A percentile compares a stretch with the other conserved stretches of the same genome.
phyloP scores from a whole-genome alignment of 1,284 basidiomycete genomes.

The Tranzscheliella williamsii region DNA sequence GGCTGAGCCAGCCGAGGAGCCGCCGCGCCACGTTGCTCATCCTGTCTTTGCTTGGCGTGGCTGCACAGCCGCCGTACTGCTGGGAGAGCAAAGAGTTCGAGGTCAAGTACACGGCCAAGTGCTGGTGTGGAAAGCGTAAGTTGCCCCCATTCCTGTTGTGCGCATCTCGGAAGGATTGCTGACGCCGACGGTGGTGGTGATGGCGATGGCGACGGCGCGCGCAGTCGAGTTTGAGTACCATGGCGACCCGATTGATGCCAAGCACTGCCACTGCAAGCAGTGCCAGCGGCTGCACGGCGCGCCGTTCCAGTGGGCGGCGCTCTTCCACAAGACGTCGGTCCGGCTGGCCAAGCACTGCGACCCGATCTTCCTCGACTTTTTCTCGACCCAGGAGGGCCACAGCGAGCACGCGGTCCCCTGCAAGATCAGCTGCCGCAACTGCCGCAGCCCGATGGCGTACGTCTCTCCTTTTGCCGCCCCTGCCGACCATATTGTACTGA shows the following conservation, averaged over 20 bases:
- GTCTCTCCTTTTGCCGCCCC: slow-evolving; percentile 1
- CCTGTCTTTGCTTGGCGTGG: neutral
- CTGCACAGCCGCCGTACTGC: slow-evolving; percentile 30
- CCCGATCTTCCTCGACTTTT: slow-evolving; percentile 35
- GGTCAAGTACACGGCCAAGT: slow-evolving; percentile 26
- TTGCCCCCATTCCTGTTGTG: neutral
- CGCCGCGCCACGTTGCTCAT: no score
- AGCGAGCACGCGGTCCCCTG: slow-evolving; percentile 35
- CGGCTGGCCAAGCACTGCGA: slow-evolving; percentile 31
- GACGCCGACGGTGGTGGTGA: no score
- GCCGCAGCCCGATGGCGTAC: slow-evolving; percentile 33
- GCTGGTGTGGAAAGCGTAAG: slow-evolving; percentile 36
- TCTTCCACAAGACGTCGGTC: slow-evolving; percentile 43
- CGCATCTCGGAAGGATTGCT: no score
- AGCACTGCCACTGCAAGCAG: slow-evolving; percentile 49
- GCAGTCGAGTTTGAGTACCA: slow-evolving; percentile 43
- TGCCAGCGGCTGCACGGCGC: slow-evolving; percentile 52
- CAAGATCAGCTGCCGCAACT: slow-evolving; percentile 41
- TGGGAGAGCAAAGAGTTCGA: slow-evolving; percentile 34
- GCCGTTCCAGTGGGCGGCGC: slow-evolving; percentile 46
- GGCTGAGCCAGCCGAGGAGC: no score
- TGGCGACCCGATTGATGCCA: slow-evolving; percentile 42
- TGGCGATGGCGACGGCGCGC: no score
- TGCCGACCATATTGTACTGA: no score
- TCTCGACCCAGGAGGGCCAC: slow-evolving; percentile 29